Percentiles rank a stretch among this genome's conserved stretches.
Conservation (phyloP, 1,139 yeast species). For the Pichia cactophila region DNA sequence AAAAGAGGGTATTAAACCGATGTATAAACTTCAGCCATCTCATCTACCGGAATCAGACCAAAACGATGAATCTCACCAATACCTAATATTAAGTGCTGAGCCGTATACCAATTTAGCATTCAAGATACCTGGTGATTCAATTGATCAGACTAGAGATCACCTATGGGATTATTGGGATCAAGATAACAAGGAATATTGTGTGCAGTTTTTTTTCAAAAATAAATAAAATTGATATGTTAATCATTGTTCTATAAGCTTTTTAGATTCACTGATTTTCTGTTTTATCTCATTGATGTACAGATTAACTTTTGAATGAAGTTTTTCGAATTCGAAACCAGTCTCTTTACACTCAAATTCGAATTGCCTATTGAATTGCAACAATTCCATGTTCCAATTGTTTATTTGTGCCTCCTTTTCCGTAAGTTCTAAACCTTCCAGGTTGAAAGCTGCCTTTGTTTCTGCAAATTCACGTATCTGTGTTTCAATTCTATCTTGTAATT, state of each 20-base stretch:
- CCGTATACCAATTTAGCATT: constrained; percentile 76
- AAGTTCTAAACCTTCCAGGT: constrained; percentile 45
- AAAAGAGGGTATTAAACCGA: constrained; percentile 39
- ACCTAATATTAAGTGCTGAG: constrained; percentile 69
- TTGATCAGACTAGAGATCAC: constrained; percentile 41
- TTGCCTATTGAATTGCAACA: constrained; percentile 35
- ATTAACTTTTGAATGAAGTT: constrained; percentile 46
- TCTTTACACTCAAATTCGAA: constrained; percentile 49
- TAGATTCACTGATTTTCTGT: constrained; percentile 28
- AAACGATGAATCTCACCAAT: constrained; percentile 53
- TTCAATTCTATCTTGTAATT: constrained; percentile 43
- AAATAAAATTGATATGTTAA: background rate
- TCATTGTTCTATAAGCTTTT: constrained; percentile 4
- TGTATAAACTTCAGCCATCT: constrained; percentile 53
- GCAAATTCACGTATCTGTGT: constrained; percentile 40
- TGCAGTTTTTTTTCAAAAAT: constrained; percentile 51
- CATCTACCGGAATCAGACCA: constrained; percentile 40
- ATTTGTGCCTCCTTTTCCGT: constrained; percentile 42
- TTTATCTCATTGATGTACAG: constrained; percentile 43
- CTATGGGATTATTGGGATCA: constrained; percentile 69
- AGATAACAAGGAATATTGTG: constrained; percentile 58
- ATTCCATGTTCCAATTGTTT: constrained; percentile 39
- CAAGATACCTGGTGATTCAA: constrained; percentile 54
- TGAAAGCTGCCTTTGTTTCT: constrained; percentile 42
- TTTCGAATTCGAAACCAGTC: constrained; percentile 46